Base-by-base conservation (phyloP, 768 basidiomycete genomes). In the Zangia roseola region DNA sequence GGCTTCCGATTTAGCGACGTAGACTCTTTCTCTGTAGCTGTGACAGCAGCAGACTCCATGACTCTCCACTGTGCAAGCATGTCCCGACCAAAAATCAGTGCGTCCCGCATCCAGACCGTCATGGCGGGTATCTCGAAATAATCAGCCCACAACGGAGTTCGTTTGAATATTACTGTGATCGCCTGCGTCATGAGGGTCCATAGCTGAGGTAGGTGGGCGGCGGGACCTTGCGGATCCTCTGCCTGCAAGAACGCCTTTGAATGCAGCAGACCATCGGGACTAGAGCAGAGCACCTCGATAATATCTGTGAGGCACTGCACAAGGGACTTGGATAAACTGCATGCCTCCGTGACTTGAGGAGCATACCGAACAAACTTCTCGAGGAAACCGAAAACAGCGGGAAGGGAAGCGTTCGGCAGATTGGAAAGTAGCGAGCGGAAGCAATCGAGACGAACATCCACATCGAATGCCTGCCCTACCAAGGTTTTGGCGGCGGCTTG, bases 61-160 rank as follows among this genome's bases (percentile, higher is more conserved):
- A 86, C 80, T 36, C 83, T 73, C 69, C 92, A 82, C 54, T 92
- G 84, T 3, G 82, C 86, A 40, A 97, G 70, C 74, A 97, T 78
- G 59, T 94, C 89, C 56, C 88, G 72, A 9, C 87, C 94, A 60
- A 97, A 93, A 54, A 98, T 94, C 43, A 98, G 76, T 3, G 94
- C 97, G 63, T 98, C 97, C 47, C 94, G 82, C 97, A 99, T 98
- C 97, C 97, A 99, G 26, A 84, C 79, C 13, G 88, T 78, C 94
- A 99, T 97, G 47, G 84, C 83, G 23, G 84, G 79, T 57, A 81
- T 83, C 45, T 88, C 85, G 65, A 90, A 90, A 64, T 78, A 86
- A 8, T 73, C 65, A 0, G 97, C 80, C 97, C 97, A 99, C 13
- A 73, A 61, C 0, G 86, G 86, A 3, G 94, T 94, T 44, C 80